Evolutionary conservation across 1,284 basidiomycete genomes (phyloP).

Genomic region (Rhodotorula sp.): DNA sequence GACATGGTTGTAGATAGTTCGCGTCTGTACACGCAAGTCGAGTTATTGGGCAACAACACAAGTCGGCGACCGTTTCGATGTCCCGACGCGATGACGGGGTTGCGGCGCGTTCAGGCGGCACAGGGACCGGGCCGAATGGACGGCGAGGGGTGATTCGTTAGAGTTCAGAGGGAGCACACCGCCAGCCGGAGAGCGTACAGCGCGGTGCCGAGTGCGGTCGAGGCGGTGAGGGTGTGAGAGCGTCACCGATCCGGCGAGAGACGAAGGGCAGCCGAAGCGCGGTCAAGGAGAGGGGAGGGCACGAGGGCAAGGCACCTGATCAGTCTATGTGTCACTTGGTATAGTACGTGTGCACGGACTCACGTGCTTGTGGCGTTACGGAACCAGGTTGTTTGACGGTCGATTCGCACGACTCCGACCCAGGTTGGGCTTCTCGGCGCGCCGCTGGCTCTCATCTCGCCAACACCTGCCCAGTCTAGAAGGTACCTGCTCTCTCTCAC

Average conservation of each 20-base stretch:
- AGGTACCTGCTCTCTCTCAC: too few species aligned
- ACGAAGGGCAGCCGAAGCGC: background rate
- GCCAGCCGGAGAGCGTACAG: too few species aligned
- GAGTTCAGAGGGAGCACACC: background rate
- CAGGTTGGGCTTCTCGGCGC: too few species aligned
- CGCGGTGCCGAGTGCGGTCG: background rate
- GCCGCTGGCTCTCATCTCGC: too few species aligned
- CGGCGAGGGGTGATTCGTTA: background rate
- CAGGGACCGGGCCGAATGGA: background rate
- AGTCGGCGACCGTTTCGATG: background rate
- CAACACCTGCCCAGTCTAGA: too few species aligned
- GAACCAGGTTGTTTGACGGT: too few species aligned
- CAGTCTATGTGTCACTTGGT: background rate
- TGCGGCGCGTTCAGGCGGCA: background rate
- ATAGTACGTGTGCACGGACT: too few species aligned
- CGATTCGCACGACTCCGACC: too few species aligned
- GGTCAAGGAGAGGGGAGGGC: background rate
- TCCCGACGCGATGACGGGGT: background rate
- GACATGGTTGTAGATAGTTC: slow-evolving; percentile 18
- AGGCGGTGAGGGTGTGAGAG: background rate
- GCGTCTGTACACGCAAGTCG: background rate
- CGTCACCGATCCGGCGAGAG: background rate
- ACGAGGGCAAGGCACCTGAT: background rate
- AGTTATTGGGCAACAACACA: too few species aligned
- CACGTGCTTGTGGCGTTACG: too few species aligned